phyloP scores from a whole-genome alignment of 2,329 filamentous ascomycete species.

The Didymella pomorum region DNA sequence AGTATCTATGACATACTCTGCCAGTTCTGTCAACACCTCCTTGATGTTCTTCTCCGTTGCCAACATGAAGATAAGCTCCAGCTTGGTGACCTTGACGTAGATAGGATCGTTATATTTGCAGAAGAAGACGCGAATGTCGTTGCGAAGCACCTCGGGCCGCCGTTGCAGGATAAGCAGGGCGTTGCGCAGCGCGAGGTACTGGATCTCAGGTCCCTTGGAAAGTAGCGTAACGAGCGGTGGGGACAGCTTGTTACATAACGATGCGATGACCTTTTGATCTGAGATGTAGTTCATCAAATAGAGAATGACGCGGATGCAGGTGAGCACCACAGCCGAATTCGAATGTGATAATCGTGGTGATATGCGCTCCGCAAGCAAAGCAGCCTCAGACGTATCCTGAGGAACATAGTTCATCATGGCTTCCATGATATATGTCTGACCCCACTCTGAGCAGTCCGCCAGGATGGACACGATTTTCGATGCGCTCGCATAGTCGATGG shows the following conservation, averaged over 20 bases:
- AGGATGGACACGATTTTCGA: slow-evolving; percentile 98
- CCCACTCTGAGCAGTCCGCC: slow-evolving; percentile 98
- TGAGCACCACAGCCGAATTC: slow-evolving; percentile 95
- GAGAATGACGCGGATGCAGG: slow-evolving; percentile 93
- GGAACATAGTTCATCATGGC: slow-evolving; percentile 98
- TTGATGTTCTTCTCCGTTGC: slow-evolving; percentile 95
- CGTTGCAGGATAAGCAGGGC: slow-evolving; percentile 92
- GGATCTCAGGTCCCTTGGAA: slow-evolving; percentile 97
- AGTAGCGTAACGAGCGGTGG: slow-evolving; percentile 93
- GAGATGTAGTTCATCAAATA: slow-evolving; percentile 99
- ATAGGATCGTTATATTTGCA: slow-evolving; percentile 99
- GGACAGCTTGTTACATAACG: slow-evolving; percentile 89
- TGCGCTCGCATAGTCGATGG: slow-evolving; percentile 95
- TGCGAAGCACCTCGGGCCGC: slow-evolving; percentile 89
- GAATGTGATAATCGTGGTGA: slow-evolving; percentile 95
- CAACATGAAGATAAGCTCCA: slow-evolving; percentile 99
- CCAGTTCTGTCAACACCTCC: slow-evolving; percentile 89
- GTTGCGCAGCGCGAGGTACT: slow-evolving; percentile 93
- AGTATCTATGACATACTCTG: slow-evolving; percentile 68
- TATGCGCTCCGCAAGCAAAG: slow-evolving; percentile 90
- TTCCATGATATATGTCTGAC: slow-evolving; percentile 97
- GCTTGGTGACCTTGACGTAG: slow-evolving; percentile 98
- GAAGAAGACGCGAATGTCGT: slow-evolving; percentile 98
- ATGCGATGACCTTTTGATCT: slow-evolving; percentile 86
- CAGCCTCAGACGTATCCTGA: slow-evolving; percentile 86